Base-by-base conservation (phyloP, 129 eudicot species). In the Tanacetum coccineum region DNA sequence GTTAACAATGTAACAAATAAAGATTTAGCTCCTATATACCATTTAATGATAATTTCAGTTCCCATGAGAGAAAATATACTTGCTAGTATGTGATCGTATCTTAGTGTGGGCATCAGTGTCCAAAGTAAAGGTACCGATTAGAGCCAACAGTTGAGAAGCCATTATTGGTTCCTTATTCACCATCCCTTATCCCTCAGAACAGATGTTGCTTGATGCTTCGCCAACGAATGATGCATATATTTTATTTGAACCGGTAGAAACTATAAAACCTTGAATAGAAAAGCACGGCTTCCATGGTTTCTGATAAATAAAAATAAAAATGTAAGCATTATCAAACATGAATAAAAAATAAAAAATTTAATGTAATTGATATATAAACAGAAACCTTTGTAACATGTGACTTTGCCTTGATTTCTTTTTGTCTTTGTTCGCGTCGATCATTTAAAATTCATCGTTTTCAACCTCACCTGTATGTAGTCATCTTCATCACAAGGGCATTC, bases 401-500 rank as follows among this genome's bases (percentile, higher is more conserved):
- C 75, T 80, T 92, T 28, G 87, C 96, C 77, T 86, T 92, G 51
- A 73, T 83, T 80, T 92, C 96, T 71, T 88, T 92, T 62, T 92
- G 89, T 76, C 91, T 86, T 68, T 86, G 98, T 70, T 86, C 91
- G 6, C 96, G 91, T 2, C 98, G 84, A 68, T 93, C 95, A 77
- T 86, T 89, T 80, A 89, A 53, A 95, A 92, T 86, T 76, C 89
- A 96, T 74, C 95, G 87, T 78, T 89, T 88, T 45, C n/a, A 96
- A 93, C 67, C 99, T 82, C 30, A 93, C 99, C 66, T 93, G 87
- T 61, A 93, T 93, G 67, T 89, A 93, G 67, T 93, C 96, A 76
- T 93, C 99, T 70, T 86, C 99, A 59, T 93, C 96, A 75, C 97
- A 89, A 0, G 90, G 87, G 39, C 88, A 86, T 77, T 93, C 96